Base-by-base conservation (phyloP, 768 basidiomycete species). In the Tulasnella sp. region DNA sequence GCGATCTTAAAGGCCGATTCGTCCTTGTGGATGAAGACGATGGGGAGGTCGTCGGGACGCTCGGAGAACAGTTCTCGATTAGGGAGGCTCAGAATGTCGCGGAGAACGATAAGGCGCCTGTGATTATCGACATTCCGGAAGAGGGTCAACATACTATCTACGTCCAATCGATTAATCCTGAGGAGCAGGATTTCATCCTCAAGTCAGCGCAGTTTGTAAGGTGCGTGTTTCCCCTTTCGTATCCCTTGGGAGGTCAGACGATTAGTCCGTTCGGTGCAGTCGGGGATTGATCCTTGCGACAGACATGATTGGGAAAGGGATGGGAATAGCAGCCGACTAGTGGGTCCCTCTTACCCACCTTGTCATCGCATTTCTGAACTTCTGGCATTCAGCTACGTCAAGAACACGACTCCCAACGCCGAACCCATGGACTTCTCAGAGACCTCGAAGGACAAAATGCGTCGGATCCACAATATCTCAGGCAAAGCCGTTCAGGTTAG, bases 1-100 rank as follows among this genome's bases (percentile, higher is more conserved):
- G 45, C 1, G 70, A 70, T 37, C 40, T 68, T 37, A 62, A 73
- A 37, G 83, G 84, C 4, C 77, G 76, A 48, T 73, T 87, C 29
- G 78, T 87, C 36, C 75, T 86, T 60, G 75, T 88, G 53, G 79
- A 89, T 65, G 78, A 87, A 65, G 74, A 78, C 39, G 81, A 75
- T 42, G 85, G 85, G 1, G 79, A 85, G 61, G 73, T 87, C 9
- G 73, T 88, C 12, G 84, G 83, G 0, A 78, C 82, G 64, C 72
- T 87, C 8, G 82, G 83, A 57, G 72, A 79, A 45, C 66, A 71
- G 51, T 70, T 84, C 59, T 66, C 69, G 36, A 73, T 85, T 19
- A 69, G 71, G 21, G 84, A 85, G 64, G 83, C 83, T 62, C 73
- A 77, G 1, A 64, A 66, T n/a, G 70, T 87, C 40, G 65, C 72